These are phyloP conservation scores for Plasmodium gonderi DNA, from an alignment of 169 alveolate species.

Conservation along the genomic window DNA sequence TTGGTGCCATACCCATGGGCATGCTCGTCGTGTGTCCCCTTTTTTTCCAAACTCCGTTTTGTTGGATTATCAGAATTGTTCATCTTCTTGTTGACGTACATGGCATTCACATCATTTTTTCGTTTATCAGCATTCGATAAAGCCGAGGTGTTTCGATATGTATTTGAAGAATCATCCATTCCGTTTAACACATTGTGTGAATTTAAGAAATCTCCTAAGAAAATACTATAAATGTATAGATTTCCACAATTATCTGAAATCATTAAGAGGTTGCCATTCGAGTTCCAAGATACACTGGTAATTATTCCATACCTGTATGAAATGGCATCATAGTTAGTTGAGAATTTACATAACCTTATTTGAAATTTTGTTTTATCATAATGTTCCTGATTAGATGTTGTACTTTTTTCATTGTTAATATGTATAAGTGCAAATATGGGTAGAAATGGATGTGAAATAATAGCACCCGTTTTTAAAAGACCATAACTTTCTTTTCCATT, in stretches of 20 bases:
- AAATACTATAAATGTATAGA: conserved; percentile 53
- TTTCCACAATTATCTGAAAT: conserved; percentile 26
- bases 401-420: conserved; percentile 42
- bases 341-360: conserved; percentile 31
- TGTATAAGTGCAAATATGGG: conserved; percentile 53
- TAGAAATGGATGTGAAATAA: conserved; percentile 57
- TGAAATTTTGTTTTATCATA: conserved; percentile 18
- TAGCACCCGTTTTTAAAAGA: conserved; percentile 43
- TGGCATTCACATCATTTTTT: not conserved
- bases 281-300: conserved; percentile 32
- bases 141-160: not conserved
- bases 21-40: not conserved
- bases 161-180: not conserved
- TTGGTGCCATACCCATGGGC: not conserved
- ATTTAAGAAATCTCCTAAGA: conserved; percentile 30
- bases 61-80: conserved; percentile 5
- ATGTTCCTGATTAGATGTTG: not conserved
- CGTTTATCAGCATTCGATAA: too few species aligned
- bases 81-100: not conserved
- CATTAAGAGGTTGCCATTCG: conserved; percentile 22
- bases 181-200: not conserved
- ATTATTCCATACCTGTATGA: conserved; percentile 41
- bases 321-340: conserved; percentile 9
- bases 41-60: too few species aligned
- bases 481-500: conserved; percentile 2